Base-by-base conservation (phyloP, 2,329 filamentous ascomycete species). In the Pseudogymnoascus sp. region DNA sequence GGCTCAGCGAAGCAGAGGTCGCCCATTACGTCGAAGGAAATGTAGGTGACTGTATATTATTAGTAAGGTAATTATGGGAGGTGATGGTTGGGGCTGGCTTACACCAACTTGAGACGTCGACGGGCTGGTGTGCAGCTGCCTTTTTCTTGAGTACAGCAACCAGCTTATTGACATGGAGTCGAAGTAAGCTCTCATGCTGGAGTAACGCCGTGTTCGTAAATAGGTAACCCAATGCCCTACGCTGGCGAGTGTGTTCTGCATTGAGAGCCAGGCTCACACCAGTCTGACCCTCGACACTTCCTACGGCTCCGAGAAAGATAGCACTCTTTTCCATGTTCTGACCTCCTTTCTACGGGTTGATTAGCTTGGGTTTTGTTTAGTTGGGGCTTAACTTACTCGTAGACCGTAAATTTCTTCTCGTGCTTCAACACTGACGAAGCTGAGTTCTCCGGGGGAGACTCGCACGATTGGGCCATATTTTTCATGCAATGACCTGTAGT, bases 401-500 rank as follows among this genome's bases (percentile, higher is more conserved):
- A 62, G 61, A 5, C 63, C 67, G 36, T 68, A 63, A 62, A 74
- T 72, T 28, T 73, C 71, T 4, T 68, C 62, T 68, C 68, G 73
- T 9, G 75, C 73, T 53, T 71, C 68, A 1, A 68, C 66, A 42
- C 72, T 68, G 59, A 67, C 68, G 66, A 77, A 75, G 63, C 71
- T 69, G 8, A 77, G 68, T 64, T 75, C 71, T 11, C 73, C 70
- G 0, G 73, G 75, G 1, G 70, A 68, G 8, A 77, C 66, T 5
- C 74, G 72, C 2, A 77, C 68, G 2, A 73, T 63, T 5, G 68
- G 66, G 7, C 74, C 74, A 56, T 76, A 75, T 43, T 66, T 63
- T 11, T 68, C 61, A 53, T 75, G 73, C 3, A 56, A 66, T 38
- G 49, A 56, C 28, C 49, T 56, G 49, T 56, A 56, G n/a, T 56